phyloP scores from a whole-genome alignment of 73 alveolate genomes.

The Stentor coeruleus region DNA sequence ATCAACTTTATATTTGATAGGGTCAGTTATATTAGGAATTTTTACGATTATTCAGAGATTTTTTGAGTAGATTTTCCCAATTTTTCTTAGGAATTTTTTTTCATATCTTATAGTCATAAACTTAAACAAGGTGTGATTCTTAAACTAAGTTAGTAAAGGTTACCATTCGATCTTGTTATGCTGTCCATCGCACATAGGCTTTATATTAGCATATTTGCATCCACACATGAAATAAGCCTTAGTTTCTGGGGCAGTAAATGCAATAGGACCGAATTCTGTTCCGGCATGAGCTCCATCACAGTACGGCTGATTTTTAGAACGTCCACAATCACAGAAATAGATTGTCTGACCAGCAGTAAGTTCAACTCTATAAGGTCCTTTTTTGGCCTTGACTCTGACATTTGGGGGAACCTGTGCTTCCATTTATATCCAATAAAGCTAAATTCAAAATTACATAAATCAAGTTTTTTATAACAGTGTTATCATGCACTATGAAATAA shows the following conservation, averaged over 20 bases:
- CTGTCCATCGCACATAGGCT: slow-evolving; percentile 28
- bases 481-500: too few species aligned
- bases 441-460: too few species aligned
- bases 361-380: slow-evolving; percentile 25
- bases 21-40: too few species aligned
- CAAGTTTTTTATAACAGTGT: too few species aligned
- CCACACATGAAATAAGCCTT: slow-evolving; percentile 27
- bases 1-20: too few species aligned
- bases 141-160: too few species aligned
- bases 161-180: slow-evolving; percentile 27
- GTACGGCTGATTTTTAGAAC: slow-evolving; percentile 30
- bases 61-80: too few species aligned
- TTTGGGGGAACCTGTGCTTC: slow-evolving; percentile 19
- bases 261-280: slow-evolving; percentile 20
- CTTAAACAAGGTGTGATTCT: too few species aligned
- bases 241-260: slow-evolving; percentile 18
- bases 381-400: slow-evolving; percentile 11
- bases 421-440: slow-evolving; percentile 22
- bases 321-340: slow-evolving; percentile 34
- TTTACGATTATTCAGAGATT: too few species aligned
- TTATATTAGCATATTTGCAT: slow-evolving; percentile 13
- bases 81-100: too few species aligned
- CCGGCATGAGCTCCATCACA: slow-evolving; percentile 37
- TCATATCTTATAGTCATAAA: too few species aligned
- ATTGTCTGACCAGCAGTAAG: slow-evolving; percentile 27